A percentile compares a stretch with the other conserved stretches of the same genome.
phyloP scores from a whole-genome alignment of 371 early-diverging fungal species.

The Furculomyces boomerangus region DNA sequence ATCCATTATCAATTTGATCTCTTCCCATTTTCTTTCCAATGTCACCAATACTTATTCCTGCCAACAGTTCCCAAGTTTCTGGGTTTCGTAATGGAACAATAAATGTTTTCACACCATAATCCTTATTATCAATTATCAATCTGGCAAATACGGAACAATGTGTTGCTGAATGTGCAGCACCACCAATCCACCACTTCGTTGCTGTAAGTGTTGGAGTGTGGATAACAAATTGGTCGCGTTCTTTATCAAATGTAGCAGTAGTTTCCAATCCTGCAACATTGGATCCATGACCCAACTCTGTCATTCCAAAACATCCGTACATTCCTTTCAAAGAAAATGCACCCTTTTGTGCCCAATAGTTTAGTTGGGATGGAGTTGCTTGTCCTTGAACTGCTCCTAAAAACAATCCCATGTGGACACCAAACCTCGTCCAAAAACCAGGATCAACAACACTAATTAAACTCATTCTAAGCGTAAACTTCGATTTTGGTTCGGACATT shows the following conservation, averaged over 20 bases:
- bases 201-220: constrained; percentile 81
- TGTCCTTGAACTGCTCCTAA: constrained; percentile 76
- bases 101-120: constrained; percentile 68
- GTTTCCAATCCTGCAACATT: constrained; percentile 88
- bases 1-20: constrained; percentile 78
- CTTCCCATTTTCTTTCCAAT: constrained; percentile 76
- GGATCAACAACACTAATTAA: constrained; percentile 65
- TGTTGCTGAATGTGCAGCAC: constrained; percentile 68
- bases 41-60: constrained; percentile 68
- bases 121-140: constrained; percentile 52
- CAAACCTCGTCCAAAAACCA: constrained; percentile 81
- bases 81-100: constrained; percentile 67
- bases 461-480: constrained; percentile 65
- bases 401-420: constrained; percentile 83
- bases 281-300: constrained; percentile 76
- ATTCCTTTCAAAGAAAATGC: constrained; percentile 63
- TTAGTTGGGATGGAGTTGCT: constrained; percentile 67
- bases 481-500: constrained; percentile 48
- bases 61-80: constrained; percentile 45
- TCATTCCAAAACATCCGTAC: constrained; percentile 85
- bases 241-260: constrained; percentile 74
- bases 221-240: constrained; percentile 67
- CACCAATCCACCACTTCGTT: constrained; percentile 97
- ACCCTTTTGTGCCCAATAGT: constrained; percentile 77
- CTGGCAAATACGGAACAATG: constrained; percentile 67